Conservation (phyloP, 768 basidiomycete genomes). For the Macrolepiota albuminosa region DNA sequence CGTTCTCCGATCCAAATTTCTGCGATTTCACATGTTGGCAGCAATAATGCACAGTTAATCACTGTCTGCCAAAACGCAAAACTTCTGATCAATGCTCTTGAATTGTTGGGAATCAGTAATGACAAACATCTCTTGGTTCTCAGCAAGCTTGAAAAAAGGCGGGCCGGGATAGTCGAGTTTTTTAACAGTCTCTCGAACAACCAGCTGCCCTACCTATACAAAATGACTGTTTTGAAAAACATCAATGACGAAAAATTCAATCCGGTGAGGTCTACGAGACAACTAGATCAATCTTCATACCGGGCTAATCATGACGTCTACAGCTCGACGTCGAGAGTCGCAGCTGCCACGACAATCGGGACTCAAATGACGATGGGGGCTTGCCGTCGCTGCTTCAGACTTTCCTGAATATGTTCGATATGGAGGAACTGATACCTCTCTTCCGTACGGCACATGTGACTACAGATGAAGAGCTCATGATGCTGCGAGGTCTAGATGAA, state of each 20-base stretch:
- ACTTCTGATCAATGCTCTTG: neutral
- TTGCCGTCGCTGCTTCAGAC: neutral
- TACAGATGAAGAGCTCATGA: neutral
- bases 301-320: neutral
- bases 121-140: conserved; percentile 2
- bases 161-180: neutral
- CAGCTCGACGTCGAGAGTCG: neutral
- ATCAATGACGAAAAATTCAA: neutral
- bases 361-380: neutral
- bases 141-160: neutral
- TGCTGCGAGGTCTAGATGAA: neutral
- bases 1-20: neutral
- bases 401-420: neutral
- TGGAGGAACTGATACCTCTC: conserved; percentile 3
- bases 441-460: neutral
- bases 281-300: too few relatives aligned
- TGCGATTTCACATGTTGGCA: neutral
- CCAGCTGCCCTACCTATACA: neutral
- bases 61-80: neutral
- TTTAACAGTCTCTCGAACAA: neutral
- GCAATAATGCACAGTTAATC: neutral
- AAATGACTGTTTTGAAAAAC: neutral
- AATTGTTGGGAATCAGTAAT: neutral
- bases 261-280: neutral
- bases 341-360: neutral